Evolutionary conservation across 1,284 basidiomycete genomes (phyloP).

Genomic region (Pseudozyma thailandica): DNA sequence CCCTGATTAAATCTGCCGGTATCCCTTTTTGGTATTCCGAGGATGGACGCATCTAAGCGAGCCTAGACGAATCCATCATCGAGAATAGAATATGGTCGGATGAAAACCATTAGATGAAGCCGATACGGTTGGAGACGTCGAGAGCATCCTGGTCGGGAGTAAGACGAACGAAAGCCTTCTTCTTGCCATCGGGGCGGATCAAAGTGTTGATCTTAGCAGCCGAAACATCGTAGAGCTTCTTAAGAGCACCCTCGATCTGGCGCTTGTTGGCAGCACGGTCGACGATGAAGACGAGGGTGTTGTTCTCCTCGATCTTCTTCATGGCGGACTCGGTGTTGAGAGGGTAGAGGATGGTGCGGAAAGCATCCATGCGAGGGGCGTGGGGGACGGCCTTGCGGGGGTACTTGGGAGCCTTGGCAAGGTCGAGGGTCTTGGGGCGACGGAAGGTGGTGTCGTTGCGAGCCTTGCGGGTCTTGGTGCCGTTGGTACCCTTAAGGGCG

Average conservation of each 20-base stretch:
- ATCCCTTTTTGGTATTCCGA: slow-evolving; percentile 12
- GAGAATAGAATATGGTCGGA: background rate
- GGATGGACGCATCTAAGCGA: no score
- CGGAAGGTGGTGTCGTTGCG: slow-evolving; percentile 91
- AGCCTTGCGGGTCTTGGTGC: slow-evolving; percentile 82
- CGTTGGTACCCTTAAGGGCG: slow-evolving; percentile 85
- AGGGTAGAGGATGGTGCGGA: slow-evolving; percentile 86
- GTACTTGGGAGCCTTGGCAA: slow-evolving; percentile 88
- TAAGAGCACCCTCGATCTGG: slow-evolving; percentile 93
- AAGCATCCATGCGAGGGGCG: slow-evolving; percentile 96
- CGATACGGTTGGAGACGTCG: slow-evolving; percentile 98
- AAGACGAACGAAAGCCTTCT: slow-evolving; percentile 98
- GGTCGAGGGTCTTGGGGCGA: slow-evolving; percentile 92
- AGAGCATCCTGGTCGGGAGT: slow-evolving; percentile 95
- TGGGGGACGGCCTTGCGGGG: slow-evolving; percentile 92
- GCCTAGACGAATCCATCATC: background rate
- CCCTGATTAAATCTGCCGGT: slow-evolving; percentile 3
- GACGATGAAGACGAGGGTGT: slow-evolving; percentile 97
- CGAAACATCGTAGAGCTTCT: slow-evolving; percentile 98
- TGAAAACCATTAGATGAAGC: slow-evolving; percentile 65
- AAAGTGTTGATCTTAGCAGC: slow-evolving; percentile 97
- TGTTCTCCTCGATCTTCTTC: slow-evolving; percentile 98
- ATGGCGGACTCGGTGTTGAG: slow-evolving; percentile 74
- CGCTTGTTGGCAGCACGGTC: slow-evolving; percentile 96
- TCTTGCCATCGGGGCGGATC: slow-evolving; percentile 98